These are phyloP conservation scores for Boletus reticulatus DNA, from an alignment of 768 basidiomycete species.

Conservation along the genomic window DNA sequence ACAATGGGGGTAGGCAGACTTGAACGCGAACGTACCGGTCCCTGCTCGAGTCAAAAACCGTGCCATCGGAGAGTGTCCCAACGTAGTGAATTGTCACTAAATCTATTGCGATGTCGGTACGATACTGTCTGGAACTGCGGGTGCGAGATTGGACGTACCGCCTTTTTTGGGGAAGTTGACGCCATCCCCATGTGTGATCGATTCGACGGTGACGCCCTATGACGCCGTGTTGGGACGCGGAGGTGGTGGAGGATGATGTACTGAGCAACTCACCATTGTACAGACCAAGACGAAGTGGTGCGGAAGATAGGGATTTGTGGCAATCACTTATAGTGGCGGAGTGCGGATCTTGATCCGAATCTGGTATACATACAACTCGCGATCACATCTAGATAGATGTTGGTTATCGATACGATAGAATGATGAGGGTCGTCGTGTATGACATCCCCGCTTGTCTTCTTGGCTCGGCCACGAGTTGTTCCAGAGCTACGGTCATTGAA, in stretches of 20 bases:
- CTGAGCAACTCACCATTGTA: constrained; percentile 29
- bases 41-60: constrained; percentile 71
- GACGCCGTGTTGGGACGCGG: constrained; percentile 1
- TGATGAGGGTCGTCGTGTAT: constrained; percentile 8
- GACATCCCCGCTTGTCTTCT: constrained; percentile 2
- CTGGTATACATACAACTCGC: constrained; percentile 24
- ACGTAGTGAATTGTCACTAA: constrained; percentile 76
- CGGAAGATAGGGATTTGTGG: constrained; percentile 21
- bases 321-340: constrained; percentile 50
- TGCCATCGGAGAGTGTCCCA: constrained; percentile 65
- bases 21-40: constrained; percentile 52
- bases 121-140: constrained; percentile 14
- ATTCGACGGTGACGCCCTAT: constrained; percentile 72
- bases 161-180: constrained; percentile 62
- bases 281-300: constrained; percentile 24
- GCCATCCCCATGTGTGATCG: constrained; percentile 59
- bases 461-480: background rate
- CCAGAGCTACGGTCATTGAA: background rate
- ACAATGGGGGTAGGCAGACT: background rate
- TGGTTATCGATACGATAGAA: constrained; percentile 26
- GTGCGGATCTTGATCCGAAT: constrained; percentile 78
- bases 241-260: background rate
- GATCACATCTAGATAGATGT: constrained; percentile 13
- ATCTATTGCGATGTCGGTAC: constrained; percentile 44
- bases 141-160: constrained; percentile 46